These are phyloP conservation scores for Neonectria punicea DNA, from an alignment of 2,329 filamentous ascomycete species.

Conservation along the genomic window DNA sequence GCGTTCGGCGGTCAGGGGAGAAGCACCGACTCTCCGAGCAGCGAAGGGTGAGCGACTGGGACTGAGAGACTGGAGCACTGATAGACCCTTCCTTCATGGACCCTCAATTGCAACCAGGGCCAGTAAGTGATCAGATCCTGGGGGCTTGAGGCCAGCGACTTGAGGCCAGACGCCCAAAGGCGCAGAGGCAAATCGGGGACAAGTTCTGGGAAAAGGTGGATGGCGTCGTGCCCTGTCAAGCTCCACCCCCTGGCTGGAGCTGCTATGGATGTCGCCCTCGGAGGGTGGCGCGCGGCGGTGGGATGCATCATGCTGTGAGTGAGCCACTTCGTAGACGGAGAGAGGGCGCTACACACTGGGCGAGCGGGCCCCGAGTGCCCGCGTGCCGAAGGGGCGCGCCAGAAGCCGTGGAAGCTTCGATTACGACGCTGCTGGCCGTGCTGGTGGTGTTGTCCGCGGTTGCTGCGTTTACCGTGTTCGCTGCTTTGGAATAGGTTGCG, in stretches of 20 bases:
- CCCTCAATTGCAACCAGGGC: background rate
- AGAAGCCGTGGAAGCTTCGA: constrained; percentile 29
- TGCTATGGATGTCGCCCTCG: background rate
- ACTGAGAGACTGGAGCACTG: background rate
- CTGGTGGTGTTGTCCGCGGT: background rate
- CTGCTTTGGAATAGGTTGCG: background rate
- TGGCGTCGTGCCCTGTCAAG: constrained; percentile 11
- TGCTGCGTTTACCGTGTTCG: background rate
- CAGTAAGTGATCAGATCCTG: background rate
- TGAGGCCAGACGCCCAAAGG: background rate
- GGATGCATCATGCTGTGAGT: constrained; percentile 5
- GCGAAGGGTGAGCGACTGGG: constrained; percentile 3
- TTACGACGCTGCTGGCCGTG: constrained; percentile 6
- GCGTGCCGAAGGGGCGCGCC: constrained; percentile 12
- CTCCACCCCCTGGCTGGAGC: background rate
- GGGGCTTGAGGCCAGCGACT: constrained; percentile 6
- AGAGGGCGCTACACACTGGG: background rate
- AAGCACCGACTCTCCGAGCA: constrained; percentile 27
- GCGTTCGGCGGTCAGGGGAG: constrained; percentile 21
- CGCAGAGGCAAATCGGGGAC: constrained; percentile 1
- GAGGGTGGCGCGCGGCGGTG: background rate
- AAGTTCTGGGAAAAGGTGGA: constrained; percentile 8
- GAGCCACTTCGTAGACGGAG: background rate
- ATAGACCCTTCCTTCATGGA: background rate
- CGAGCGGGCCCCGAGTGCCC: constrained; percentile 4